These are phyloP conservation scores for Candida buenavistaensis DNA, from an alignment of 1,139 yeast genomes.

Conservation along the genomic window DNA sequence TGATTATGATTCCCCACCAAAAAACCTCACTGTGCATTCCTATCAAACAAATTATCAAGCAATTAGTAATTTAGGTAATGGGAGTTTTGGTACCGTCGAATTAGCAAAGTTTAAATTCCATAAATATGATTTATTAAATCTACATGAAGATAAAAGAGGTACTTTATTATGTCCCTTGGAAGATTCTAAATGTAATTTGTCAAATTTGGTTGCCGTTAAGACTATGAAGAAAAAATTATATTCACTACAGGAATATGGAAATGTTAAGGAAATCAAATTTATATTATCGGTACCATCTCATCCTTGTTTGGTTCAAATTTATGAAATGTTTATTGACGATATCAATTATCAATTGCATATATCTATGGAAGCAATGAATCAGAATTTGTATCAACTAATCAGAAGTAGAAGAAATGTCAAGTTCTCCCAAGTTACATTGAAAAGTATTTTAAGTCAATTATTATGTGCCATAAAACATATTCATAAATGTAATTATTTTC, in stretches of 20 bases:
- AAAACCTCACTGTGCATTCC: slow-evolving; percentile 38
- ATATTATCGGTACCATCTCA: slow-evolving; percentile 72
- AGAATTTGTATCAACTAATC: slow-evolving; percentile 74
- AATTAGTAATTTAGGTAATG: slow-evolving; percentile 63
- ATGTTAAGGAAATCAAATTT: slow-evolving; percentile 74
- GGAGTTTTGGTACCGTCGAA: slow-evolving; percentile 75
- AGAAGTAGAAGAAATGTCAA: slow-evolving; percentile 49
- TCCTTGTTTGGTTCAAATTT: slow-evolving; percentile 67
- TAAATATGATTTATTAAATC: slow-evolving; percentile 15
- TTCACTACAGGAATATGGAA: slow-evolving; percentile 54
- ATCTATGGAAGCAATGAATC: slow-evolving; percentile 87
- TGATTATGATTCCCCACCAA: slow-evolving; percentile 22
- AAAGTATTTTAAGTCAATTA: slow-evolving; percentile 68
- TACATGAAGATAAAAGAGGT: slow-evolving; percentile 22
- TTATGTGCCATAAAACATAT: slow-evolving; percentile 79
- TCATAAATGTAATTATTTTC: slow-evolving; percentile 72
- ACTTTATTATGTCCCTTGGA: slow-evolving; percentile 53
- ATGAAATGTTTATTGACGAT: slow-evolving; percentile 76
- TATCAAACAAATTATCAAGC: slow-evolving; percentile 47
- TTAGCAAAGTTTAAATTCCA: slow-evolving; percentile 49
- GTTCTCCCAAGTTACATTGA: slow-evolving; percentile 60
- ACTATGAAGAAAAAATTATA: slow-evolving; percentile 62
- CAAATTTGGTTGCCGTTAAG: slow-evolving; percentile 77
- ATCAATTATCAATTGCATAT: slow-evolving; percentile 62
- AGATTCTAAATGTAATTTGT: slow-evolving; percentile 23